Evolutionary conservation across 75 land plant species (phyloP).

Genomic region (Picea sitchensis): DNA sequence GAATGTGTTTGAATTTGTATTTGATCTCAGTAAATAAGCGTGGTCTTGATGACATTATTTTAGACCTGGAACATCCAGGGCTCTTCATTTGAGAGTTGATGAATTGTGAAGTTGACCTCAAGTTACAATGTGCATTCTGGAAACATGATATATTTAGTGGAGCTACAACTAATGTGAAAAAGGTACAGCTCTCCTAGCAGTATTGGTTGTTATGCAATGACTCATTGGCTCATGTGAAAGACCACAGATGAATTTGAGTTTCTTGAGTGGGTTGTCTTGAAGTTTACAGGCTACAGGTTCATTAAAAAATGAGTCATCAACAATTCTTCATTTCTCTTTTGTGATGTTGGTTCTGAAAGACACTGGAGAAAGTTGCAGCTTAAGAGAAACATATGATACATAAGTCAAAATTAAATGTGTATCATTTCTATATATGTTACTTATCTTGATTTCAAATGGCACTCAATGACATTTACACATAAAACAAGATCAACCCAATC

Average conservation of each 20-base stretch:
- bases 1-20: conserved; percentile 6
- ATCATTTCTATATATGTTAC: too few species aligned
- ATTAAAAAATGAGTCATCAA: too few species aligned
- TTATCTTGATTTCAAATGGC: too few species aligned
- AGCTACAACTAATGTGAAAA: not conserved
- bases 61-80: conserved; percentile 6
- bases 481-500: too few species aligned
- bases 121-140: not conserved
- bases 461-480: too few species aligned
- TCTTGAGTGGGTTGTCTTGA: too few species aligned
- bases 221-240: not conserved
- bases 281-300: too few species aligned
- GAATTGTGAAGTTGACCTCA: not conserved
- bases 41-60: not conserved
- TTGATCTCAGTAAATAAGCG: conserved; percentile 11
- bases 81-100: not conserved
- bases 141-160: not conserved
- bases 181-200: not conserved
- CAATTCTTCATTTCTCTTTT: too few species aligned
- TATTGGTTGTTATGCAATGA: not conserved
- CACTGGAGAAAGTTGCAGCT: too few species aligned
- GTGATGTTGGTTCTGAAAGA: too few species aligned
- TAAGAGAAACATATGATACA: too few species aligned
- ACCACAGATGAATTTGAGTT: not conserved
- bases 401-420: too few species aligned